phyloP scores from a whole-genome alignment of 176 grass and related monocot species.

The Oryza nivara region DNA sequence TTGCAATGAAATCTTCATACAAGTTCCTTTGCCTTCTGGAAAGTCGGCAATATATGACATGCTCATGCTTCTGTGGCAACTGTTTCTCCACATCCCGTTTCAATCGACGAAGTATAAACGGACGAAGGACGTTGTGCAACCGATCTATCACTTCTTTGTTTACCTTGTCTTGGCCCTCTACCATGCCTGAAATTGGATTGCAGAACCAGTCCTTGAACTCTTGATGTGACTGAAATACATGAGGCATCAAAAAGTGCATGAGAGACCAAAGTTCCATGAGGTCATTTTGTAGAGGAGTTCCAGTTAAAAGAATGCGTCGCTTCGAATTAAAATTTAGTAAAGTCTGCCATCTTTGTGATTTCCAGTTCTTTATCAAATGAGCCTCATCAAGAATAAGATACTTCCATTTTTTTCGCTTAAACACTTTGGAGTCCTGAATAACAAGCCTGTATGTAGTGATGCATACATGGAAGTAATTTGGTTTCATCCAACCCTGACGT shows the following conservation, averaged over 20 bases:
- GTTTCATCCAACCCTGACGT: slow-evolving; percentile 96
- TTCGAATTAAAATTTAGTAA: slow-evolving; percentile 98
- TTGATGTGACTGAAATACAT: slow-evolving; percentile 99
- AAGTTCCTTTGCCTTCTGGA: slow-evolving; percentile 95
- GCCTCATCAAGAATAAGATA: slow-evolving; percentile 99
- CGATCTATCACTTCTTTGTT: slow-evolving; percentile 96
- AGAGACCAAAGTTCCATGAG: slow-evolving; percentile 99
- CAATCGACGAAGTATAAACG: slow-evolving; percentile 90
- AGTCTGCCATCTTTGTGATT: slow-evolving; percentile 99
- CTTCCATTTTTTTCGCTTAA: slow-evolving; percentile 99
- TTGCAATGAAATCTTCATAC: slow-evolving; percentile 98
- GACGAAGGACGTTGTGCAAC: slow-evolving; percentile 97
- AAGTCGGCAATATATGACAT: slow-evolving; percentile 96
- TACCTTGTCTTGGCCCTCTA: slow-evolving; percentile 97
- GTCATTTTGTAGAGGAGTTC: slow-evolving; percentile 97
- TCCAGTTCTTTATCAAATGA: slow-evolving; percentile 99
- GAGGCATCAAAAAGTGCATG: slow-evolving; percentile 99
- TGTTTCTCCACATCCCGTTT: slow-evolving; percentile 99
- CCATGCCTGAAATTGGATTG: slow-evolving; percentile 99
- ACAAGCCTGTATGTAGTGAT: slow-evolving; percentile 99
- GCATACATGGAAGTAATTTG: slow-evolving; percentile 96
- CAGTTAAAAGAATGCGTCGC: slow-evolving; percentile 90
- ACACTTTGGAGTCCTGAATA: slow-evolving; percentile 95
- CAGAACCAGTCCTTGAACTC: slow-evolving; percentile 99
- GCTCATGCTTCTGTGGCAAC: slow-evolving; percentile 88